Evolutionary conservation across 129 eudicot genomes (phyloP), one percentile per base, ranked within the genome.

Genomic region (Escallonia herrerae): DNA sequence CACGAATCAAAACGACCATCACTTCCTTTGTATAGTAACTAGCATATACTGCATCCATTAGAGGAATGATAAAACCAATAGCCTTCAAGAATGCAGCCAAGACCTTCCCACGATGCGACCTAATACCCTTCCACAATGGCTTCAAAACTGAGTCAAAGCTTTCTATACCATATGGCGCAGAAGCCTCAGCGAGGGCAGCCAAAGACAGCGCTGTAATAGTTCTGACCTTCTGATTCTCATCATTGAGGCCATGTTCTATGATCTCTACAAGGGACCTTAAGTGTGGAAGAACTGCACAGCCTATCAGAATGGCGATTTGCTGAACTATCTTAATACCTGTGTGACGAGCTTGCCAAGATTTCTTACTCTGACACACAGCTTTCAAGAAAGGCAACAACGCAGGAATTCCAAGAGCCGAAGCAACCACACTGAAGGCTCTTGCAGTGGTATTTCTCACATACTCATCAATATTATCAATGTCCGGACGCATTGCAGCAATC

Each of bases 401-500:
- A 43, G 99, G 99, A 41, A 93, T 93, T 12, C 99, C 99, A 8
- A 93, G 95, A 44, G 99, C 99, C 14, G 99, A 93, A 40, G 99
- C 99, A 11, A 93, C 99, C 45, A 93, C 99, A 80, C 99, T 93
- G n/a, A 89, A 93, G 60, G 99, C 99, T 73, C 96, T 81, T 8
- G 99, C 99, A 58, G 99, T 89, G 40, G 96, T 93, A 72, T 93
- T 93, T 64, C 99, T 82, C 38, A 88, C 96, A 62, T 93, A 86
- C 55, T 93, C 99, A 72, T 93, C 99, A 37, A 93, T 83, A 81
- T 93, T 89, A 65, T 93, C 99, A 64, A 86, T 93, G 77, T 93
- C 99, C 0, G 96, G 96, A 37, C 96, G 90, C 99, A 93, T 93
- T 6, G 95, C 96, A 75, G 96, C 96, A 77, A 93, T 89, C 99